phyloP scores from a whole-genome alignment of 2,329 filamentous ascomycete species.

The Apiospora malaysiana region DNA sequence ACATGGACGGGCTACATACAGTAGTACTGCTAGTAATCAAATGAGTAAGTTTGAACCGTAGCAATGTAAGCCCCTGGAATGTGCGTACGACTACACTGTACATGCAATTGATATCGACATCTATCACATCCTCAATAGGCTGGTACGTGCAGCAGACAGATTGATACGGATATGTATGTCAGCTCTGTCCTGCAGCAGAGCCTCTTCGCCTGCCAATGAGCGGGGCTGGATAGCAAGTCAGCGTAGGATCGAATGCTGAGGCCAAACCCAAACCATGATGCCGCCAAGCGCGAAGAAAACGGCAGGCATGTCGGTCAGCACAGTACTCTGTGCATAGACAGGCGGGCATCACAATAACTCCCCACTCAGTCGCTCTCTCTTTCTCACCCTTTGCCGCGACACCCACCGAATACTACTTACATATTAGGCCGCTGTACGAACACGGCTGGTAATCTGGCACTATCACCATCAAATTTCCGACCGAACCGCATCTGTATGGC shows the following conservation, averaged over 20 bases:
- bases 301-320: constrained; percentile 9
- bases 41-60: background rate
- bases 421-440: background rate
- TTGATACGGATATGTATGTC: background rate
- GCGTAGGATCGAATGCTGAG: background rate
- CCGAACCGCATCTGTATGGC: background rate
- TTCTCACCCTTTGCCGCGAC: background rate
- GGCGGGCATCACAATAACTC: background rate
- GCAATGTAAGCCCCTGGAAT: background rate
- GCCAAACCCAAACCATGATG: constrained; percentile 6
- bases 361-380: background rate
- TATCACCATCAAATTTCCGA: constrained; percentile 16
- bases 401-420: background rate
- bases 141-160: background rate
- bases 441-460: background rate
- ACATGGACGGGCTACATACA: background rate
- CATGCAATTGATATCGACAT: background rate
- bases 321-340: background rate
- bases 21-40: too few relatives aligned
- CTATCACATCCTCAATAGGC: background rate
- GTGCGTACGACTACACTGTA: too few relatives aligned
- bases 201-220: constrained; percentile 12
- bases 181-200: constrained; percentile 8
- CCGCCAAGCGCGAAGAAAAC: constrained; percentile 7
- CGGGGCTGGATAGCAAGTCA: constrained; percentile 8